phyloP scores from a whole-genome alignment of 805 yeast genomes.

The Cyberlindnera euphorbiiphila region DNA sequence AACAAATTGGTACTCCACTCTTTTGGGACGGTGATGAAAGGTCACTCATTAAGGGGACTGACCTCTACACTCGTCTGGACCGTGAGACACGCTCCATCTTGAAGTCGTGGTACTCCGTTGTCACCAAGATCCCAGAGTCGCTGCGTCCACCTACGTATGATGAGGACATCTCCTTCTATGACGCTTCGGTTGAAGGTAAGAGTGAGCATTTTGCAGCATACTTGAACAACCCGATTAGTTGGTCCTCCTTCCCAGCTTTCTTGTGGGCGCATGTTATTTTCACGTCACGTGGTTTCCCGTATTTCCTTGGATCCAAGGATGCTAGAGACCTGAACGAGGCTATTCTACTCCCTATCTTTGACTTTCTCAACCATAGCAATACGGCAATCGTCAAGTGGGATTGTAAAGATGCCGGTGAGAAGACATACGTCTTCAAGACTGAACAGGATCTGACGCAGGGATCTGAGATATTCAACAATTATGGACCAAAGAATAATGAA shows the following conservation, averaged over 20 bases:
- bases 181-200: slow-evolving; percentile 21
- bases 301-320: slow-evolving; percentile 40
- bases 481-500: slow-evolving; percentile 86
- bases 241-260: slow-evolving; percentile 67
- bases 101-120: slow-evolving; percentile 53
- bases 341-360: slow-evolving; percentile 75
- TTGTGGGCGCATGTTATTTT: slow-evolving; percentile 73
- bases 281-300: slow-evolving; percentile 80
- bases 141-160: slow-evolving; percentile 19
- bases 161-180: slow-evolving; percentile 29
- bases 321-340: slow-evolving; percentile 47
- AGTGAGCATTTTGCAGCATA: slow-evolving; percentile 26
- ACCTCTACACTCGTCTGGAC: slow-evolving; percentile 53
- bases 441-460: slow-evolving; percentile 32
- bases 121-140: slow-evolving; percentile 22
- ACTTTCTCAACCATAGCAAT: slow-evolving; percentile 68
- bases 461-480: slow-evolving; percentile 67
- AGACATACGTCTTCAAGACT: slow-evolving; percentile 39
- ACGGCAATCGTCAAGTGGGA: slow-evolving; percentile 67
- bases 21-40: slow-evolving; percentile 58
- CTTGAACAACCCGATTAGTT: slow-evolving; percentile 33
- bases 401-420: slow-evolving; percentile 16
- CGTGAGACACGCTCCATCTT: slow-evolving; percentile 42
- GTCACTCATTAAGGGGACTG: slow-evolving; percentile 58
- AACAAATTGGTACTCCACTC: slow-evolving; percentile 54